These are phyloP conservation scores for Passalora sequoiae DNA, from an alignment of 2,329 filamentous ascomycete species.

Conservation along the genomic window DNA sequence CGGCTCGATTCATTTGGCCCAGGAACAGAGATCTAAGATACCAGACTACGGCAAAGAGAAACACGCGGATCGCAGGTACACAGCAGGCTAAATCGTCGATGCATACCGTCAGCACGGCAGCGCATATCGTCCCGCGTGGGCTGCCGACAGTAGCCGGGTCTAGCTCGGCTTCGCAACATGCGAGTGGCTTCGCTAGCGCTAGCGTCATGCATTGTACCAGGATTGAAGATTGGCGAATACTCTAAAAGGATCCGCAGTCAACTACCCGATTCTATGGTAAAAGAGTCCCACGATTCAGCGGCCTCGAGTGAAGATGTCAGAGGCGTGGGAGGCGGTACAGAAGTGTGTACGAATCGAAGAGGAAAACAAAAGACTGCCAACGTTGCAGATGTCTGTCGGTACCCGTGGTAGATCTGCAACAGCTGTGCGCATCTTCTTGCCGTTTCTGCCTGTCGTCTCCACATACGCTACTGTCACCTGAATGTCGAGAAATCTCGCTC, in stretches of 20 bases:
- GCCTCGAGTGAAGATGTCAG: neutral
- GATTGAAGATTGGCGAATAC: neutral
- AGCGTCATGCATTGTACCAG: neutral
- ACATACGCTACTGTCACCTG: slow-evolving; percentile 7
- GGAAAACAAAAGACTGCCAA: too few species aligned
- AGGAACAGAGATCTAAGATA: neutral
- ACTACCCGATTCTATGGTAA: slow-evolving; percentile 1
- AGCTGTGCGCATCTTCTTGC: neutral
- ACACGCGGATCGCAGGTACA: neutral
- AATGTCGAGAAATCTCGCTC: too few species aligned
- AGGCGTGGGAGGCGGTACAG: neutral
- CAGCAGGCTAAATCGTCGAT: slow-evolving; percentile 5
- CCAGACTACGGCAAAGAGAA: neutral
- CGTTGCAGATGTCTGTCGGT: neutral
- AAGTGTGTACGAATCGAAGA: neutral
- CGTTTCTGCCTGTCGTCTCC: neutral
- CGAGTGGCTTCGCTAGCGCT: neutral
- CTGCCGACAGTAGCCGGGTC: too few species aligned
- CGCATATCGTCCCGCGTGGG: neutral
- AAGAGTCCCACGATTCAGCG: neutral
- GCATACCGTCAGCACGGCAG: neutral
- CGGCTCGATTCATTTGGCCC: neutral
- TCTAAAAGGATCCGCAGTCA: neutral
- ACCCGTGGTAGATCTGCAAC: neutral
- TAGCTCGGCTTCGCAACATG: too few species aligned